Conservation (phyloP, 768 basidiomycete genomes). For the Xerocomellus dryophilus region DNA sequence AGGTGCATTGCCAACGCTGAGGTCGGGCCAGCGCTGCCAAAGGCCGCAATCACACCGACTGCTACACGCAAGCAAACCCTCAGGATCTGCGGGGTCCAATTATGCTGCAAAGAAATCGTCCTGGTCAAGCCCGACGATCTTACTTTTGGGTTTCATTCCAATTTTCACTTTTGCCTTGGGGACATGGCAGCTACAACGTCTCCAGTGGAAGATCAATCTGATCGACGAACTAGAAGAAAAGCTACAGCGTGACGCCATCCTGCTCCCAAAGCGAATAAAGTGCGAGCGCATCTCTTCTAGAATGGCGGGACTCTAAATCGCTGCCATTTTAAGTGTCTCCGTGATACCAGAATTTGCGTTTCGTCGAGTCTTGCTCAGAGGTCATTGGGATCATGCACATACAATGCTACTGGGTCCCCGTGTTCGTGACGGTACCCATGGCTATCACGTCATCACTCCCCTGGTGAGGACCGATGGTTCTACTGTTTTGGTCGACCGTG, state of each 20-base stretch:
- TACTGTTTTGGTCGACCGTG: constrained; percentile 88
- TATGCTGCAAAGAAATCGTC: constrained; percentile 60
- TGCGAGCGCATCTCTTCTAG: constrained; percentile 38
- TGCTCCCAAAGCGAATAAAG: constrained; percentile 85
- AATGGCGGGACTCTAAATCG: constrained; percentile 18
- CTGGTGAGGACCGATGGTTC: constrained; percentile 75
- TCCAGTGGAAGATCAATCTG: constrained; percentile 92
- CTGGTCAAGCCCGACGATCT: constrained; percentile 66
- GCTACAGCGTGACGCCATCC: constrained; percentile 71
- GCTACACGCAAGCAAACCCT: constrained; percentile 16
- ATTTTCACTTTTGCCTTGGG: constrained; percentile 88
- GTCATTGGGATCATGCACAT: constrained; percentile 75
- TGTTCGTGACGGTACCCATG: constrained; percentile 84
- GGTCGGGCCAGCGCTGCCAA: constrained; percentile 8
- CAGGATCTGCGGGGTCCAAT: constrained; percentile 34
- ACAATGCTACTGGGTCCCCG: constrained; percentile 82
- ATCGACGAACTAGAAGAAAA: constrained; percentile 95
- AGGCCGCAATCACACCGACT: constrained; percentile 7
- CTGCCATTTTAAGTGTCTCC: constrained; percentile 46
- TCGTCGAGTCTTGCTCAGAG: constrained; percentile 77
- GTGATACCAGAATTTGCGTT: constrained; percentile 87
- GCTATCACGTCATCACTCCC: constrained; percentile 86
- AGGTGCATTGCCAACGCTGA: constrained; percentile 3
- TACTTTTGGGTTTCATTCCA: constrained; percentile 81
- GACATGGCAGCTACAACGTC: constrained; percentile 88